Evolutionary conservation across 352 stramenopile species (phyloP).

Genomic region (Detonula confervacea): DNA sequence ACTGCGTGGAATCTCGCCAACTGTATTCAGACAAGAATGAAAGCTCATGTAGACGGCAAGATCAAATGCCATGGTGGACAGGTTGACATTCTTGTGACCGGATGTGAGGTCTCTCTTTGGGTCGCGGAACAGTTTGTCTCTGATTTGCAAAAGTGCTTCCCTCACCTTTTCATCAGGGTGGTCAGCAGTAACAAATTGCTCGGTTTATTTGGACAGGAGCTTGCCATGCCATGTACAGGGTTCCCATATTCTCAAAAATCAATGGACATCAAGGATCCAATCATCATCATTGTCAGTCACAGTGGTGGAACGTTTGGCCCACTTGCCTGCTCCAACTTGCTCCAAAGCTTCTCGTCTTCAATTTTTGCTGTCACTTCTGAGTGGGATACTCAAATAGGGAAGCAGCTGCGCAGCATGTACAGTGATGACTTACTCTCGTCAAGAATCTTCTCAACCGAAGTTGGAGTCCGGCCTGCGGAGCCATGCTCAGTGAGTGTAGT

Average conservation of each 20-base stretch:
- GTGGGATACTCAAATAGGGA: slow-evolving; percentile 55
- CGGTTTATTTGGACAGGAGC: slow-evolving; percentile 71
- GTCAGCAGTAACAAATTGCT: slow-evolving; percentile 76
- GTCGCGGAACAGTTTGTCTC: slow-evolving; percentile 75
- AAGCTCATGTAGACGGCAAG: not conserved
- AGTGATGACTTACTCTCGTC: slow-evolving; percentile 26
- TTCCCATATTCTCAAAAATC: slow-evolving; percentile 58
- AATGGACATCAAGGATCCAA: slow-evolving; percentile 59
- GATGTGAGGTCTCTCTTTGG: slow-evolving; percentile 75
- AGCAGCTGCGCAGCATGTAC: slow-evolving; percentile 70
- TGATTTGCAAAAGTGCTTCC: slow-evolving; percentile 75
- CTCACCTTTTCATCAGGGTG: slow-evolving; percentile 53
- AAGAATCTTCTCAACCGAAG: slow-evolving; percentile 71
- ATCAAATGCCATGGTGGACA: slow-evolving; percentile 12
- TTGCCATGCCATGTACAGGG: slow-evolving; percentile 60
- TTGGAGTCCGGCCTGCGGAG: slow-evolving; percentile 71
- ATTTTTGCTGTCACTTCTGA: slow-evolving; percentile 77
- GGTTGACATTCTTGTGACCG: slow-evolving; percentile 64
- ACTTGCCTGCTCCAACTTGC: slow-evolving; percentile 68
- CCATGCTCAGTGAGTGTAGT: slow-evolving; percentile 68
- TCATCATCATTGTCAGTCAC: slow-evolving; percentile 78
- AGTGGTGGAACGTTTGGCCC: slow-evolving; percentile 71
- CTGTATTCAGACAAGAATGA: slow-evolving; percentile 30
- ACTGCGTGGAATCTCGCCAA: slow-evolving; percentile 33
- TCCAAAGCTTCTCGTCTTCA: slow-evolving; percentile 60